Base-by-base conservation (phyloP, 768 basidiomycete genomes). In the Strobilomyces dryophilus region DNA sequence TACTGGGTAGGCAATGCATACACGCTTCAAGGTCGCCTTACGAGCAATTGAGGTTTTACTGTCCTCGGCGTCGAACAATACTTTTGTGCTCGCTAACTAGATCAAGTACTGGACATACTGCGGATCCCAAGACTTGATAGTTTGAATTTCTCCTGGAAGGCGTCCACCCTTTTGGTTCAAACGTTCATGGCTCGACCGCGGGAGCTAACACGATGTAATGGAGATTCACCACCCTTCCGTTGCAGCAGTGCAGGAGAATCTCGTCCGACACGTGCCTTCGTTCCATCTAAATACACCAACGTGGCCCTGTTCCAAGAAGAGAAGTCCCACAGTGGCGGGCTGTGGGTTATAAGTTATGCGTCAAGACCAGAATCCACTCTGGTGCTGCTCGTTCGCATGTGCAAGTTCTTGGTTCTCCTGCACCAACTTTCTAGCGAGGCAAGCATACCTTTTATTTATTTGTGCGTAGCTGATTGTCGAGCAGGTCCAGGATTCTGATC, bases 171-270 rank as follows among this genome's bases (percentile, higher is more conserved):
- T 56, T 56, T 49, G 52, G 51, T 48, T n/a, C n/a, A n/a, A n/a
- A n/a, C n/a, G n/a, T n/a, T 58, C 61, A 51, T 56, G 60, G 47
- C 46, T 50, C 54, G 54, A 56, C 49, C 49, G 52, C 57, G 52
- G 63, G 45, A 57, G 61, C 51, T 20, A 43, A 37, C 49, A 45
- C 51, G 51, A 56, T 40, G 45, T 53, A 60, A 49, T 53, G 49
- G 53, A 46, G 53, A 66, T 62, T 65, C 63, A 60, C 62, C 63
- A 60, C 24, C 27, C 63, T 66, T 64, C 64, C 45, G 54, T 65
- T 55, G 54, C 53, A 62, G 49, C 50, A 52, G 53, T 53, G 53
- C 51, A 53, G 32, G 62, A 41, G 60, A 65, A 56, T 56, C 52
- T 44, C 52, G n/a, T 49, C 40, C 32, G 42, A 59, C 59, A 62